phyloP scores from a whole-genome alignment of 2,329 filamentous ascomycete genomes.

The Penicillium sp. region DNA sequence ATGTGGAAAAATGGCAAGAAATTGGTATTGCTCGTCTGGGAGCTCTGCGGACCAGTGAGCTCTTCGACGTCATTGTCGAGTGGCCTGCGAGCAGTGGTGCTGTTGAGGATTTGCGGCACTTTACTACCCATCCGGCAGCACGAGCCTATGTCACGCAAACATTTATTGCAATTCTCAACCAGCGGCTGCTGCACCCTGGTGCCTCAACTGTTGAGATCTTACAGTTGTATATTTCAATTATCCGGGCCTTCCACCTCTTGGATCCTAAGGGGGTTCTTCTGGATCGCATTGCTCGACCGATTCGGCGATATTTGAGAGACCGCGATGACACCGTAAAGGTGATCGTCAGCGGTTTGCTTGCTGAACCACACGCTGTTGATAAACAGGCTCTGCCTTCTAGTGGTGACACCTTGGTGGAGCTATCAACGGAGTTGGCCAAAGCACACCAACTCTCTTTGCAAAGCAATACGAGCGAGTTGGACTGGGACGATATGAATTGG shows the following conservation, averaged over 20 bases:
- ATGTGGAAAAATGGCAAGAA: conserved; percentile 55
- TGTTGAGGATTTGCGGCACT: conserved; percentile 60
- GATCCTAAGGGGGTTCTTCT: conserved; percentile 66
- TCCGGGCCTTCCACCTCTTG: conserved; percentile 61
- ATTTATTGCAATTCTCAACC: conserved; percentile 54
- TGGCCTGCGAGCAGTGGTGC: conserved; percentile 60
- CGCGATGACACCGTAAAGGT: conserved; percentile 65
- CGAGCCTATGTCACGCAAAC: conserved; percentile 55
- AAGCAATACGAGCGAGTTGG: conserved; percentile 64
- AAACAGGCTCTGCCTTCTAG: conserved; percentile 25
- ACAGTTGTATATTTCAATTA: conserved; percentile 66
- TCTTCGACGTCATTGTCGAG: conserved; percentile 62
- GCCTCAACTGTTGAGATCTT: conserved; percentile 65
- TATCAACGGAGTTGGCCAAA: conserved; percentile 53
- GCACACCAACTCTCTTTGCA: conserved; percentile 42
- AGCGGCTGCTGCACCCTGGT: conserved; percentile 60
- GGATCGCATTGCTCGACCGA: conserved; percentile 63
- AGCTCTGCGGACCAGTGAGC: conserved; percentile 53
- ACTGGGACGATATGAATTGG: conserved; percentile 94
- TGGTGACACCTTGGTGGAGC: conserved; percentile 49
- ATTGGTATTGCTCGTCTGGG: conserved; percentile 57
- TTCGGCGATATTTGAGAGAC: conserved; percentile 62
- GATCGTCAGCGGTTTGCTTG: conserved; percentile 63
- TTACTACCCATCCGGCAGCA: conserved; percentile 52
- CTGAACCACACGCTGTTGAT: conserved; percentile 49